These are phyloP conservation scores for Trametes versicolor DNA, from an alignment of 1,284 basidiomycete species.

Conservation along the genomic window DNA sequence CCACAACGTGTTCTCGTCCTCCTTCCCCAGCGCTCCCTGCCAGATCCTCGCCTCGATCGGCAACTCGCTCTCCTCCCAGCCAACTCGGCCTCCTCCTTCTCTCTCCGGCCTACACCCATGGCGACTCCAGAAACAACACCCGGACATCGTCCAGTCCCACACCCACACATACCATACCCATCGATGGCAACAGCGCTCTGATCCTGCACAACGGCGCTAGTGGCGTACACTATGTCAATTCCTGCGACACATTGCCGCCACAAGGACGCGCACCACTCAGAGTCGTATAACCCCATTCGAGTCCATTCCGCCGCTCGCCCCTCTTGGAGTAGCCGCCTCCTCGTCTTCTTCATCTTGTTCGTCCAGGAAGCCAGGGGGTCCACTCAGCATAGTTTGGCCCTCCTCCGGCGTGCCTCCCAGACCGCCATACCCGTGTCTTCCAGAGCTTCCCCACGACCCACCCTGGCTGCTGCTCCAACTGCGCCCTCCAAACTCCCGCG, in stretches of 20 bases:
- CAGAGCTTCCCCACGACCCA: conserved; percentile 33
- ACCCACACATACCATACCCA: background rate
- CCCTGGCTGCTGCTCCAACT: conserved; percentile 29
- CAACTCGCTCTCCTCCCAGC: conserved; percentile 15
- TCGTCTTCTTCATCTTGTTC: conserved; percentile 43
- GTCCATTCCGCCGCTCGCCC: conserved; percentile 40
- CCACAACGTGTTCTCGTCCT: conserved; percentile 20
- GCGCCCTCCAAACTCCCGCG: conserved; percentile 35
- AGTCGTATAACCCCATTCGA: conserved; percentile 46
- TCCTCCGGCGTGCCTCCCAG: conserved; percentile 45
- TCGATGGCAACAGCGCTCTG: conserved; percentile 16
- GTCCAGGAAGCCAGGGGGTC: conserved; percentile 44
- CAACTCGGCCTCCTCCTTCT: conserved; percentile 1
- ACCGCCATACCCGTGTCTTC: conserved; percentile 42
- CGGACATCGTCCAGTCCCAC: conserved; percentile 2
- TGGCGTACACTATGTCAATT: conserved; percentile 22
- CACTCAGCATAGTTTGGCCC: conserved; percentile 44
- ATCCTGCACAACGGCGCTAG: conserved; percentile 9
- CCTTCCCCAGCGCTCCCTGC: conserved; percentile 13
- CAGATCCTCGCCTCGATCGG: conserved; percentile 20
- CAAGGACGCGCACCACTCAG: conserved; percentile 34
- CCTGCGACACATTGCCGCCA: conserved; percentile 20
- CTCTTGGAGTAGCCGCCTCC: conserved; percentile 25
- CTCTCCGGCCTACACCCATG: conserved; percentile 12
- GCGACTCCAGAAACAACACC: conserved; percentile 6